Percentiles rank a stretch among this genome's conserved stretches.
phyloP scores from a whole-genome alignment of 2,329 filamentous ascomycete genomes.

The Pseudogymnoascus sp. region DNA sequence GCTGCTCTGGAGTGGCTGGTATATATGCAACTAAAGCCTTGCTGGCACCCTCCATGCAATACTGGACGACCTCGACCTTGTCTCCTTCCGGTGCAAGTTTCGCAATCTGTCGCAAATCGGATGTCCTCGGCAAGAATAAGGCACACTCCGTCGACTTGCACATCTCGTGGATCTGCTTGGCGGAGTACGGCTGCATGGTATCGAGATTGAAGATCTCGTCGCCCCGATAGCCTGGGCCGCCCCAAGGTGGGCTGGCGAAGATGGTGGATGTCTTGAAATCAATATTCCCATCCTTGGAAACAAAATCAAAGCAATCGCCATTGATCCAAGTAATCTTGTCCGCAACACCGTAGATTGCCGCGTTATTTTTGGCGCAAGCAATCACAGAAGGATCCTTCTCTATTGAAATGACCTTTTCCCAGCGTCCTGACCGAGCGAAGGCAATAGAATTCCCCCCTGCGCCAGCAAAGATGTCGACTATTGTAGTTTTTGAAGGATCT shows the following conservation, averaged over 20 bases:
- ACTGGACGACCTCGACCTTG: conserved; percentile 74
- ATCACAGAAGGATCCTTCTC: conserved; percentile 76
- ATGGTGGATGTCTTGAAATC: conserved; percentile 36
- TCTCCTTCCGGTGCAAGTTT: conserved; percentile 38
- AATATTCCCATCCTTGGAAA: conserved; percentile 42
- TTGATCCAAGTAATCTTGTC: conserved; percentile 78
- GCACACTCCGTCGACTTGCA: conserved; percentile 57
- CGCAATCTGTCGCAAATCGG: conserved; percentile 73
- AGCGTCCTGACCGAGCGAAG: conserved; percentile 75
- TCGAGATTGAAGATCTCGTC: conserved; percentile 73
- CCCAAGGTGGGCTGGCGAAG: conserved; percentile 71
- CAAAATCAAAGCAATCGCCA: conserved; percentile 70
- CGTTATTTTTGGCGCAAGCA: conserved; percentile 88
- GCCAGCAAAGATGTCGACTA: conserved; percentile 87
- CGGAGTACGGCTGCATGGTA: conserved; percentile 81
- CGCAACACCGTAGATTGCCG: conserved; percentile 71
- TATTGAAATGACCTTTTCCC: conserved; percentile 79
- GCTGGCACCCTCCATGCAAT: conserved; percentile 83
- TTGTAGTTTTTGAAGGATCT: conserved; percentile 24
- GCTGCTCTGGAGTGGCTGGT: conserved; percentile 27
- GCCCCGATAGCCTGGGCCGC: conserved; percentile 57
- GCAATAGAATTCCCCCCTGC: conserved; percentile 91
- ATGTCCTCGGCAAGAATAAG: conserved; percentile 79
- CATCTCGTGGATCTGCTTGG: conserved; percentile 53
- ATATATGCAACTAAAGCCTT: conserved; percentile 68